Conservation (phyloP, 164 flowering plant genomes). For the Warburgia ugandensis region DNA sequence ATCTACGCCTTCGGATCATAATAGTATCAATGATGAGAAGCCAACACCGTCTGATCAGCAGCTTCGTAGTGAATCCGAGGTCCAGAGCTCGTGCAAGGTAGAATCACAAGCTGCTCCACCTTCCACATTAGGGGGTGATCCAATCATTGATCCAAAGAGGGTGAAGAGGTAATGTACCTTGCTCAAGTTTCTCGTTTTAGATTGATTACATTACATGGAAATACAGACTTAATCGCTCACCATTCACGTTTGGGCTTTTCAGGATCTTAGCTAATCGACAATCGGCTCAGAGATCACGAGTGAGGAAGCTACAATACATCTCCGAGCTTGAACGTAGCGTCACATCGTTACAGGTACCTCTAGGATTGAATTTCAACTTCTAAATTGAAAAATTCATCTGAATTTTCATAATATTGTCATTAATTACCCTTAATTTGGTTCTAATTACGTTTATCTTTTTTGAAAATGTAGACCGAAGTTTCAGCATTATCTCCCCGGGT, state of each 20-base stretch:
- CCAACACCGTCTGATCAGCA: conserved; percentile 14
- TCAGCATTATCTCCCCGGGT: conserved; percentile 72
- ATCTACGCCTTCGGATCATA: conserved; percentile 59
- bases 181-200: too few relatives aligned
- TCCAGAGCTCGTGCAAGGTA: conserved; percentile 29
- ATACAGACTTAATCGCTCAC: background rate
- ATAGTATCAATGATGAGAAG: conserved; percentile 44
- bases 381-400: background rate
- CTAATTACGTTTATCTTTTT: background rate
- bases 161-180: conserved; percentile 54
- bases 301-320: conserved; percentile 76
- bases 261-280: conserved; percentile 86
- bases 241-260: background rate
- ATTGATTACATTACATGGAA: too few relatives aligned
- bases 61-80: conserved; percentile 40
- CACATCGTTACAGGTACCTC: conserved; percentile 52
- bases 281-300: conserved; percentile 86
- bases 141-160: conserved; percentile 56
- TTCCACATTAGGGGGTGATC: conserved; percentile 15
- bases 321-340: conserved; percentile 84
- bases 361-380: background rate
- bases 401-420: background rate
- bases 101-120: conserved; percentile 15
- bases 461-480: conserved; percentile 44
- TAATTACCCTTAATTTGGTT: background rate